Base-by-base conservation (phyloP, 2,329 filamentous ascomycete species). In the Coniochaeta ligniaria region DNA sequence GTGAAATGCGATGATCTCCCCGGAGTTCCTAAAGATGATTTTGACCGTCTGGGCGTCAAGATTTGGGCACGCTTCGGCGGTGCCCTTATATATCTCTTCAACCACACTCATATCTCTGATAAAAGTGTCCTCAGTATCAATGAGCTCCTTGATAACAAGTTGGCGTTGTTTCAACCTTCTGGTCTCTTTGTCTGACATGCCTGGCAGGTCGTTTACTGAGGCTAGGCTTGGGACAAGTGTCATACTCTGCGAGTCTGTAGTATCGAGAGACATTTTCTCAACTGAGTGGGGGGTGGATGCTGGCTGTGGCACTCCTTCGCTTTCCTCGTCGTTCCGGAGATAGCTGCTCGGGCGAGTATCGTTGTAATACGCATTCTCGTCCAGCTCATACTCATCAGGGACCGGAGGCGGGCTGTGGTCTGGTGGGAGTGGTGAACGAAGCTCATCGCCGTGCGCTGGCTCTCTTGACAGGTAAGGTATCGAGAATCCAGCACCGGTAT, bases 11-110 rank as follows among this genome's bases (percentile, higher is more conserved):
- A 96, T 91, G 60, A 99, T 88, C 68, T 96, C 90, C 67, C 95
- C 90, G 4, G 90, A 93, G 70, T 99, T 99, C 64, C 92, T 89
- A 73, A 99, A 99, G 17, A 99, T 85, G 14, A 90, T 82, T 71
- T 93, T 96, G 68, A 96, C 88, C 64, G 96, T 96, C 64, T 94
- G 90, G 47, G 84, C 78, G 50, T 90, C 91, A 31, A 97, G 83
- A 64, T 92, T 86, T 9, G 91, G 86, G 60, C 90, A 92, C 12
- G 90, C 89, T 66, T 90, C 87, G 1, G 92, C 91, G 0, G 95
- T 98, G 50, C 91, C 92, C 74, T 96, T 96, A 80, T 98, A 99
- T 60, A 99, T 98, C 70, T 98, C 93, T 69, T 96, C 92, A 2
- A 96, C 89, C 59, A 99, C 94, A 72, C 93, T 96, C 91, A 99